Evolutionary conservation across 2,329 filamentous ascomycete genomes (phyloP), one percentile per base, ranked within the genome.

Genomic region (Epichloe bromicola): DNA sequence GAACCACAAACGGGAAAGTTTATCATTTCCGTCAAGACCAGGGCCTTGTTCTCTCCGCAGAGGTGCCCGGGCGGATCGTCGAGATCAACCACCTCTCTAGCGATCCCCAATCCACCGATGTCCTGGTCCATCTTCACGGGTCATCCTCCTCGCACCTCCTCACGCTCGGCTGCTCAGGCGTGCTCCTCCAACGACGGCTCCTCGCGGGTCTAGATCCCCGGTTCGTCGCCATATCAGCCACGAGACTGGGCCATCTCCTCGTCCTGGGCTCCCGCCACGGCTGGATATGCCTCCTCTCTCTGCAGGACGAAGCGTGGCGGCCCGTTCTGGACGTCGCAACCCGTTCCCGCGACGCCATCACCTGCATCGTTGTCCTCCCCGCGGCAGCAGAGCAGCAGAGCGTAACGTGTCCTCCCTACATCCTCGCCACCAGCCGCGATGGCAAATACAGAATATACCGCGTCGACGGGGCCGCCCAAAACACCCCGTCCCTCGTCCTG

Each of bases 351-450:
- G 76, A 94, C 59, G 78, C 85, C 7, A 79, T 95, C 42, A 91
- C 86, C 3, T 74, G 75, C 38, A 78, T 95, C 34, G 58, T 74
- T 0, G 66, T 73, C 10, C 67, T 80, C 1, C 68, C 70, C 0
- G 54, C 58, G 11, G 14, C 14, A 56, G 59, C 50, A 42, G 19
- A 47, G 40, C 33, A 33, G 17, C 38, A 56, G 58, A 50, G 43
- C 46, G 20, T 17, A 47, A 40, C 30, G 42, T 26, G 56, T n/a
- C 50, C 54, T 6, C 6, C 12, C 12, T 74, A 78, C 52, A 73
- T 95, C 41, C 66, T 91, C 14, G 83, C 84, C 0, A 87, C 85
- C 3, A 85, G 85, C 39, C 79, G 89, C 50, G 86, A 95, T 63
- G 87, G 88, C 2, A 80, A 74, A 47, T 89, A 85, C 58, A 79